A percentile compares a stretch with the other conserved stretches of the same genome.
These are phyloP conservation scores for Porphyra umbilicalis DNA, from an alignment of 31 red algal species.

Conservation along the genomic window DNA sequence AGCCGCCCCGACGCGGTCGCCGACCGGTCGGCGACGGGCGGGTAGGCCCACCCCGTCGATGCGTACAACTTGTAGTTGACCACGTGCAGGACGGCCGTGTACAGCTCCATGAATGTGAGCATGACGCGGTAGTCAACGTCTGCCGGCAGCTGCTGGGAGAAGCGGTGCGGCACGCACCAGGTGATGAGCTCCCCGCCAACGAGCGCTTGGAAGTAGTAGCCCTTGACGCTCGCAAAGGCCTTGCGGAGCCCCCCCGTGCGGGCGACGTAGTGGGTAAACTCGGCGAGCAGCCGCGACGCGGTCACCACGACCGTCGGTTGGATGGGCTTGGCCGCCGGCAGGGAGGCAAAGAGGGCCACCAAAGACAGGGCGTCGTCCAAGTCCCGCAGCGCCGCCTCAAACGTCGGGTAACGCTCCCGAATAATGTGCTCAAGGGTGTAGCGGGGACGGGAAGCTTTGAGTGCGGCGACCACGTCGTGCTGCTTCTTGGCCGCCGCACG, in stretches of 20 bases:
- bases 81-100: slow-evolving; percentile 83
- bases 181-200: slow-evolving; percentile 52
- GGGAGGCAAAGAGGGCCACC: slow-evolving; percentile 67
- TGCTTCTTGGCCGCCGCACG: slow-evolving; percentile 62
- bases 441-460: slow-evolving; percentile 15
- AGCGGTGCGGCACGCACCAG: slow-evolving; percentile 83
- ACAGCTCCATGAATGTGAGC: slow-evolving; percentile 93
- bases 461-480: slow-evolving; percentile 30
- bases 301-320: slow-evolving; percentile 31
- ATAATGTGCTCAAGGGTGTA: slow-evolving; percentile 81
- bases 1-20: slow-evolving; percentile 41
- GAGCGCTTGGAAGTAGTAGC: slow-evolving; percentile 81
- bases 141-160: slow-evolving; percentile 59
- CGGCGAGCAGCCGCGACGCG: slow-evolving; percentile 49
- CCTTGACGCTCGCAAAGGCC: slow-evolving; percentile 84
- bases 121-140: slow-evolving; percentile 92
- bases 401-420: slow-evolving; percentile 79
- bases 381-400: slow-evolving; percentile 76
- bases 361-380: slow-evolving; percentile 88
- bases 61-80: slow-evolving; percentile 86
- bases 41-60: slow-evolving; percentile 49
- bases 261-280: slow-evolving; percentile 74
- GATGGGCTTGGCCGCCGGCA: slow-evolving; percentile 56
- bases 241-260: slow-evolving; percentile 38
- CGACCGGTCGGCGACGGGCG: slow-evolving; percentile 37